These are phyloP conservation scores for Diutina catenulata DNA, from an alignment of 1,139 yeast genomes.

Conservation along the genomic window DNA sequence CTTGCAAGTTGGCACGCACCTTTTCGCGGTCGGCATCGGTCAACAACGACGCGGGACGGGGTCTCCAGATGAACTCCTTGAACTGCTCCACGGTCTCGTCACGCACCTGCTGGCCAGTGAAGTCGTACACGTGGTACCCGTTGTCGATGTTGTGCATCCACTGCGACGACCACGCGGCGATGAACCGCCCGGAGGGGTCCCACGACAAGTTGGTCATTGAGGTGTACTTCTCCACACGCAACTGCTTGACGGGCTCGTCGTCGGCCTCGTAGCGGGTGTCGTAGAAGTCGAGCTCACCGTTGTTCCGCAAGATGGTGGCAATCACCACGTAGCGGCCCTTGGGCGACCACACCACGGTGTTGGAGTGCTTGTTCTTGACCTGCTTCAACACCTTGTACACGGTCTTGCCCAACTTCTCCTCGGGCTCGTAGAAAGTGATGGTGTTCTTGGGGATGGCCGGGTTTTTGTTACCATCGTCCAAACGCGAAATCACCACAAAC, in stretches of 20 bases:
- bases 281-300: slow-evolving; percentile 71
- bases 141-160: slow-evolving; percentile 83
- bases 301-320: slow-evolving; percentile 55
- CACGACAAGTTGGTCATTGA: slow-evolving; percentile 82
- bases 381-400: slow-evolving; percentile 28
- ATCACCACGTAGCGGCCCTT: slow-evolving; percentile 81
- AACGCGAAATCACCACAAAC: slow-evolving; percentile 66
- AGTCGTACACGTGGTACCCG: slow-evolving; percentile 81
- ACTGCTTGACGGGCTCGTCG: slow-evolving; percentile 40
- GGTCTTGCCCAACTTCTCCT: slow-evolving; percentile 22
- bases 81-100: slow-evolving; percentile 76
- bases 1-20: slow-evolving; percentile 81
- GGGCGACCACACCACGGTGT: slow-evolving; percentile 83
- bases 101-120: slow-evolving; percentile 65
- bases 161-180: slow-evolving; percentile 78
- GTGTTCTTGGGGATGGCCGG: slow-evolving; percentile 63
- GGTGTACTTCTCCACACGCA: slow-evolving; percentile 52
- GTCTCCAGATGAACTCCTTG: slow-evolving; percentile 93
- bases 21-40: slow-evolving; percentile 74
- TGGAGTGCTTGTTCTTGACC: slow-evolving; percentile 53
- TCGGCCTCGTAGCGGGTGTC: slow-evolving; percentile 80
- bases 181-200: slow-evolving; percentile 94
- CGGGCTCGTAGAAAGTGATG: slow-evolving; percentile 77
- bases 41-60: slow-evolving; percentile 78
- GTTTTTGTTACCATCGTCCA: slow-evolving; percentile 49